phyloP scores from a whole-genome alignment of 1,284 basidiomycete genomes.

The Calocybe gambosa region DNA sequence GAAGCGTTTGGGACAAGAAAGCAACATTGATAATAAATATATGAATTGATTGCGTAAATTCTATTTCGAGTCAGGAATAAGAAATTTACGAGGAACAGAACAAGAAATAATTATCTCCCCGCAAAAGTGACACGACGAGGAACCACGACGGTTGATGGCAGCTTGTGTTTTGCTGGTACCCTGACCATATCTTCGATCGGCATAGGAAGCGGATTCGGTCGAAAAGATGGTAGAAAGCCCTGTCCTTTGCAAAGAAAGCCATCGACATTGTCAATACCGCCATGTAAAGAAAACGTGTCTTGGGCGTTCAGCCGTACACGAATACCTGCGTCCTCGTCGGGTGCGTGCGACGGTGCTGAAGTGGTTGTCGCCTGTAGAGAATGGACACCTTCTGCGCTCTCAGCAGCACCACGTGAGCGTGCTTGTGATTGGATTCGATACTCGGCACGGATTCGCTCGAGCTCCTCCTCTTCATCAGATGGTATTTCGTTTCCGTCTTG shows the following conservation, averaged over 20 bases:
- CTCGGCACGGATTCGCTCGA: constrained; percentile 35
- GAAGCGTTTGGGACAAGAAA: neutral
- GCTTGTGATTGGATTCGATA: constrained; percentile 27
- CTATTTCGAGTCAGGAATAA: neutral
- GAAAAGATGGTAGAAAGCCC: constrained; percentile 18
- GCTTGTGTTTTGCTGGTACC: constrained; percentile 13
- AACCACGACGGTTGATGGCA: constrained; percentile 19
- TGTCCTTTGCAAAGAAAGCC: neutral
- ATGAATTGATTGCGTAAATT: neutral
- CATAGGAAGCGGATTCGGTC: constrained; percentile 44
- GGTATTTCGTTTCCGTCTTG: constrained; percentile 52
- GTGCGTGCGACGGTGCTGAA: constrained; percentile 10
- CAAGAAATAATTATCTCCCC: constrained; percentile 21
- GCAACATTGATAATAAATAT: neutral
- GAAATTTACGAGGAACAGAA: neutral
- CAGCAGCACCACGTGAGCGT: constrained; percentile 7
- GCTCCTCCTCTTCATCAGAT: constrained; percentile 42
- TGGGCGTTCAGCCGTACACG: constrained; percentile 12
- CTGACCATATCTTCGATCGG: constrained; percentile 40
- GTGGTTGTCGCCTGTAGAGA: constrained; percentile 14
- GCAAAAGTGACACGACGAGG: constrained; percentile 26
- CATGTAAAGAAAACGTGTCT: constrained; percentile 2
- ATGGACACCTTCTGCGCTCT: constrained; percentile 9
- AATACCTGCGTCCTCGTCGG: constrained; percentile 9
- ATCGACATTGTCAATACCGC: neutral